Evolutionary conservation across 305 asterid species (phyloP).

Genomic region (Withania somnifera): DNA sequence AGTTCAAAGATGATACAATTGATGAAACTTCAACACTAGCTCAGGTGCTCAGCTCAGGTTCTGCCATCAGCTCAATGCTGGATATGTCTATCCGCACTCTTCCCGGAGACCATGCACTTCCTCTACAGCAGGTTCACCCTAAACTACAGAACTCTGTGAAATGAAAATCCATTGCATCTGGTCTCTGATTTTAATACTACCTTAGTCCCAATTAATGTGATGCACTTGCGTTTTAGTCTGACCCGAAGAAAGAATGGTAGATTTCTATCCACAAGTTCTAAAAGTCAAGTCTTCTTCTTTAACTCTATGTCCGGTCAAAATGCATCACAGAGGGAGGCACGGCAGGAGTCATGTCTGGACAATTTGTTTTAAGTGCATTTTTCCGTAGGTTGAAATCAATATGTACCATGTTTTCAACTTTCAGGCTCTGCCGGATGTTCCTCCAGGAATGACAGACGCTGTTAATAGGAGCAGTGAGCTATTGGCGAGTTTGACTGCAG

Average conservation of each 20-base stretch:
- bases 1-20: constrained; percentile 79
- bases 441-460: constrained; percentile 91
- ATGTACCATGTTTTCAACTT: background rate
- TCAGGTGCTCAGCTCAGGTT: constrained; percentile 82
- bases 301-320: background rate
- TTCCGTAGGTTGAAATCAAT: background rate
- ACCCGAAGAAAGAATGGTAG: background rate
- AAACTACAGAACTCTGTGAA: background rate
- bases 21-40: constrained; percentile 84
- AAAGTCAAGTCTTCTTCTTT: too few relatives aligned
- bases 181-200: background rate
- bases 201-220: background rate
- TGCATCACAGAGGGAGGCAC: background rate
- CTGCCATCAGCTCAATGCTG: constrained; percentile 84
- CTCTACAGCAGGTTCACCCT: constrained; percentile 72
- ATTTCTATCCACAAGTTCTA: too few relatives aligned
- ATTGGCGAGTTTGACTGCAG: constrained; percentile 61
- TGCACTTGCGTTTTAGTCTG: background rate
- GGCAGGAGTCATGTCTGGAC: background rate
- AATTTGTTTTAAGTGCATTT: background rate
- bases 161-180: background rate
- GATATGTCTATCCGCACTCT: constrained; percentile 80
- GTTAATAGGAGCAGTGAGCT: constrained; percentile 84
- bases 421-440: constrained; percentile 81
- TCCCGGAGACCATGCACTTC: constrained; percentile 91